These are phyloP conservation scores for Ramaria sp. DNA, from an alignment of 768 basidiomycete species.

Conservation along the genomic window DNA sequence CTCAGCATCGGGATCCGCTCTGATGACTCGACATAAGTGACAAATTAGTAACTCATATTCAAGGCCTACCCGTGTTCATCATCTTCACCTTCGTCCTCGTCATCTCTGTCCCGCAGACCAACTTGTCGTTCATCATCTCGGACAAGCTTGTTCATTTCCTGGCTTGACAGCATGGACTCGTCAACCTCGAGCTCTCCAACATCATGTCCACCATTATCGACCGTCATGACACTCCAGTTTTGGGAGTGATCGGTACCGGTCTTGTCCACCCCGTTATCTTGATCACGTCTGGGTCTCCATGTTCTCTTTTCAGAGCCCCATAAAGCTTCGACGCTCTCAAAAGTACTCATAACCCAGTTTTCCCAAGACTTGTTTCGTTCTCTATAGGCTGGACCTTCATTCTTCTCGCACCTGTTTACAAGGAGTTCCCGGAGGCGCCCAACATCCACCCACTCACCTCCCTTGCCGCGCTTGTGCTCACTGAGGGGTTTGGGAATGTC, in stretches of 20 bases:
- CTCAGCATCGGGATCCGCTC: background rate
- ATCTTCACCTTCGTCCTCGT: slow-evolving; percentile 20
- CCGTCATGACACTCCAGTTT: slow-evolving; percentile 12
- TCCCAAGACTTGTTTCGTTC: slow-evolving; percentile 42
- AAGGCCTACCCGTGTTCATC: background rate
- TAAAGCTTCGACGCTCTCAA: slow-evolving; percentile 80
- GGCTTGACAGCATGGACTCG: slow-evolving; percentile 37
- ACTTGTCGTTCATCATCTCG: slow-evolving; percentile 23
- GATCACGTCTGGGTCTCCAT: slow-evolving; percentile 39
- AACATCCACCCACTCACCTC: slow-evolving; percentile 62
- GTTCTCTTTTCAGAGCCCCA: slow-evolving; percentile 58
- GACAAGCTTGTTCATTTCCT: slow-evolving; percentile 33
- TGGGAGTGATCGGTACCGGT: slow-evolving; percentile 1
- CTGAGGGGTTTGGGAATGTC: slow-evolving; percentile 62
- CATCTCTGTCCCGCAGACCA: slow-evolving; percentile 23
- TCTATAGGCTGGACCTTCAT: slow-evolving; percentile 16
- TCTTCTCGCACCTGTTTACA: slow-evolving; percentile 41
- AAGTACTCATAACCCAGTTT: slow-evolving; percentile 72
- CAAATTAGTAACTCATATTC: background rate
- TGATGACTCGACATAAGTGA: background rate
- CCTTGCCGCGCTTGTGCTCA: slow-evolving; percentile 45
- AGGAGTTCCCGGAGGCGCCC: slow-evolving; percentile 70
- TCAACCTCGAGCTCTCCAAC: slow-evolving; percentile 33
- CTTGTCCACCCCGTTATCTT: slow-evolving; percentile 18
- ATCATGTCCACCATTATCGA: slow-evolving; percentile 11